phyloP scores from a whole-genome alignment of 129 eudicot species.

The Flaveria sonorensis region DNA sequence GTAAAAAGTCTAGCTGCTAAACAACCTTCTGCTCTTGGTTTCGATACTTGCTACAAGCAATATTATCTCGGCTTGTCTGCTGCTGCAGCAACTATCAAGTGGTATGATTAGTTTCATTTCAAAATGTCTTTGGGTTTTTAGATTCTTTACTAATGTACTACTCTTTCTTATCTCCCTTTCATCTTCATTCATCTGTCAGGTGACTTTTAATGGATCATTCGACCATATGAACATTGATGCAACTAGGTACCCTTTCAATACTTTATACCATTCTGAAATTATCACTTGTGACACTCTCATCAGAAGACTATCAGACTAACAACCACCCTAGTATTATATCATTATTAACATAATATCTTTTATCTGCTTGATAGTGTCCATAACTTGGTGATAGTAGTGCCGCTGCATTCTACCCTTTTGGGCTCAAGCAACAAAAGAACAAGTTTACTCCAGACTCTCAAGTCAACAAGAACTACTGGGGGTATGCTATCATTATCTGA shows the following conservation, averaged over 20 bases:
- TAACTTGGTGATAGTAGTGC: constrained; percentile 90
- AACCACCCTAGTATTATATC: constrained; percentile 8
- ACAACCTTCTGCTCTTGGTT: constrained; percentile 94
- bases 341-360: neutral
- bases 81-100: constrained; percentile 93
- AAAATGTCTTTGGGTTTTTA: neutral
- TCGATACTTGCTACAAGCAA: constrained; percentile 93
- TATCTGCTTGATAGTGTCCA: constrained; percentile 58
- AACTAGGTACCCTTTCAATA: too few species aligned
- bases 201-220: neutral
- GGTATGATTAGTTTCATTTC: constrained; percentile 44
- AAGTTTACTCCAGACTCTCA: constrained; percentile 90
- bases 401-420: constrained; percentile 67
- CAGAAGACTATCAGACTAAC: too few species aligned
- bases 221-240: too few species aligned
- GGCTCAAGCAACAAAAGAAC: constrained; percentile 90
- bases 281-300: too few species aligned
- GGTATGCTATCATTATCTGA: too few species aligned
- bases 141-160: neutral
- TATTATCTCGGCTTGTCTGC: constrained; percentile 96
- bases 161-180: constrained; percentile 5
- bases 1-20: constrained; percentile 80
- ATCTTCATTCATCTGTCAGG: too few species aligned
- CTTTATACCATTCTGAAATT: too few species aligned
- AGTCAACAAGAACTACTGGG: constrained; percentile 88